phyloP scores from a whole-genome alignment of 129 eudicot species.

The Tanacetum coccineum region DNA sequence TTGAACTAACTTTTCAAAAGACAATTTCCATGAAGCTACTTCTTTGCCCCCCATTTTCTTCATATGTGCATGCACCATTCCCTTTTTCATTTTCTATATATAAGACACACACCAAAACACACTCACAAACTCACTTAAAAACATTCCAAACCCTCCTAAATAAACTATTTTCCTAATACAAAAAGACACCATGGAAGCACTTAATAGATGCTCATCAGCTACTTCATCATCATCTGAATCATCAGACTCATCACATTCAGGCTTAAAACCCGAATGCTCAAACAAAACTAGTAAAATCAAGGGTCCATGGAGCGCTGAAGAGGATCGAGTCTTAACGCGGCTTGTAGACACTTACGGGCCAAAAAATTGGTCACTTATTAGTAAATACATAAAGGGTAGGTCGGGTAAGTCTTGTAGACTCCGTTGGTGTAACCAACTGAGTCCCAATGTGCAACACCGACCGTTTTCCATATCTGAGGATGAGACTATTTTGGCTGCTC shows the following conservation, averaged over 20 bases:
- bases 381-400: slow-evolving; percentile 68
- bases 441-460: slow-evolving; percentile 71
- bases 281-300: slow-evolving; percentile 45
- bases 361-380: slow-evolving; percentile 73
- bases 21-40: slow-evolving; percentile 39
- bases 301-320: slow-evolving; percentile 91
- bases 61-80: slow-evolving; percentile 41
- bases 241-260: slow-evolving; percentile 40
- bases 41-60: slow-evolving; percentile 28
- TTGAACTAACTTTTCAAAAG: slow-evolving; percentile 34
- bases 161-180: neutral
- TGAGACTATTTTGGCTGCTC: slow-evolving; percentile 58
- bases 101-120: slow-evolving; percentile 5
- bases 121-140: slow-evolving; percentile 18
- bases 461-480: slow-evolving; percentile 69
- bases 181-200: slow-evolving; percentile 38
- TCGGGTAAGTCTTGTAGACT: slow-evolving; percentile 82
- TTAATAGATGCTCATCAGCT: slow-evolving; percentile 39
- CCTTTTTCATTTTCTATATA: neutral
- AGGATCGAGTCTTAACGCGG: slow-evolving; percentile 60
- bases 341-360: slow-evolving; percentile 64
- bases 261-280: slow-evolving; percentile 14
- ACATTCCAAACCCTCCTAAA: neutral
- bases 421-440: slow-evolving; percentile 83
- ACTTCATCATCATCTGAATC: slow-evolving; percentile 49